Conservation (phyloP, 768 basidiomycete species). For the Tephrocybe sp. region DNA sequence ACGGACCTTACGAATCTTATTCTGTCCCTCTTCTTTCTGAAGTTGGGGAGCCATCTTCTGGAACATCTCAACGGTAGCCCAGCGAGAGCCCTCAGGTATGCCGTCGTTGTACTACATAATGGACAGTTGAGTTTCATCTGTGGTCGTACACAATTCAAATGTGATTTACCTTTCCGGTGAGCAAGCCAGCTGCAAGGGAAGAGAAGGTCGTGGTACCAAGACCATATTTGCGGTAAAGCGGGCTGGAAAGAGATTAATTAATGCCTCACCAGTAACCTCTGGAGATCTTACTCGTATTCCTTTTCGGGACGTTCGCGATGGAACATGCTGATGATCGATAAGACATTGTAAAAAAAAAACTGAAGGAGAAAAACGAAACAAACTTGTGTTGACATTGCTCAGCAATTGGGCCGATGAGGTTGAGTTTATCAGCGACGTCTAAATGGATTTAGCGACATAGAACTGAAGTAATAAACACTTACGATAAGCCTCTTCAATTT, state of each 20-base stretch:
- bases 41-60: conserved; percentile 50
- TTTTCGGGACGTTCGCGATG: conserved; percentile 76
- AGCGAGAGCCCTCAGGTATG: conserved; percentile 71
- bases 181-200: conserved; percentile 65
- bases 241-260: conserved; percentile 27
- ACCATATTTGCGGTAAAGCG: conserved; percentile 64
- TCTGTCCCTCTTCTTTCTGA: conserved; percentile 55
- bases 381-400: conserved; percentile 79
- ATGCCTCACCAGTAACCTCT: not conserved
- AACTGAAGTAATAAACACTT: conserved; percentile 12
- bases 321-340: conserved; percentile 50
- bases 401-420: conserved; percentile 65
- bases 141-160: not conserved
- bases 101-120: conserved; percentile 66
- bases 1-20: conserved; percentile 67
- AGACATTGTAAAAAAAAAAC: not conserved
- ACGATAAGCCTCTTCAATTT: conserved; percentile 59
- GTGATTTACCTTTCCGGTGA: conserved; percentile 67
- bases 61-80: conserved; percentile 50
- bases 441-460: not conserved
- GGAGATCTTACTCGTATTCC: conserved; percentile 54
- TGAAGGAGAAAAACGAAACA: conserved; percentile 9
- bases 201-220: conserved; percentile 76
- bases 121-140: not conserved
- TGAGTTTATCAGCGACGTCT: conserved; percentile 68